Evolutionary conservation across 1,284 basidiomycete genomes (phyloP), one percentile per base, ranked within the genome.

Genomic region (Hortiboletus rubellus): DNA sequence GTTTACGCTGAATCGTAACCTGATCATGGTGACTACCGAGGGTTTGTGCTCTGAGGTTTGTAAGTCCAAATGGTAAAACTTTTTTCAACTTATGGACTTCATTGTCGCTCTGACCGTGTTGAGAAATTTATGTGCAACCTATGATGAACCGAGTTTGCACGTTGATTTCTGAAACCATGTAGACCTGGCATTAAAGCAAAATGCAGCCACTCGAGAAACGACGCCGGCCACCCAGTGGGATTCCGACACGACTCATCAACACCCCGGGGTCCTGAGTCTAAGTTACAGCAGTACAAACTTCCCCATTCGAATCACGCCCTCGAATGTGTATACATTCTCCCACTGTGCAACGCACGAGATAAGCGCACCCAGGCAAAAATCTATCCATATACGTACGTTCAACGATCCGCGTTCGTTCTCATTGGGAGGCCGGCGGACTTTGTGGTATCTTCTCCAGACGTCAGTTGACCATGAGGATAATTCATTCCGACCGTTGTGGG

Each of bases 351-450:
- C 17, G n/a, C 11, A 18, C 40, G 9, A 41, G 40, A 41, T 22
- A 40, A 10, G 18, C 18, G 10, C 18, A 11, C 12, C 40, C 7
- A 12, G 10, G 12, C 9, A 12, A 2, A 7, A 22, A 22, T 22
- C 11, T 14, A 22, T 12, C 22, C 8, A 24, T 42, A 22, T 42
- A 22, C 11, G 46, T 15, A 46, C 36, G 34, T 18, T n/a, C 27
- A 52, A 54, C 6, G 55, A 56, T 54, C 55, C 43, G 51, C 40
- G 51, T 31, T 37, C 37, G 33, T n/a, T 43, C n/a, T 11, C 24
- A 54, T 42, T 15, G 27, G 10, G 34, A 44, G 31, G 44, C 38
- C 34, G n/a, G 48, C 34, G 31, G 41, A 44, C 22, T 34, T 56
- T 49, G 3, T 14, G 1, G 30, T 15, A 22, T 15, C 31, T 36